Percentiles rank a stretch among this genome's conserved stretches.
Evolutionary conservation across 352 stramenopile species (phyloP).

Genomic region (Elongisporangium senticosum): DNA sequence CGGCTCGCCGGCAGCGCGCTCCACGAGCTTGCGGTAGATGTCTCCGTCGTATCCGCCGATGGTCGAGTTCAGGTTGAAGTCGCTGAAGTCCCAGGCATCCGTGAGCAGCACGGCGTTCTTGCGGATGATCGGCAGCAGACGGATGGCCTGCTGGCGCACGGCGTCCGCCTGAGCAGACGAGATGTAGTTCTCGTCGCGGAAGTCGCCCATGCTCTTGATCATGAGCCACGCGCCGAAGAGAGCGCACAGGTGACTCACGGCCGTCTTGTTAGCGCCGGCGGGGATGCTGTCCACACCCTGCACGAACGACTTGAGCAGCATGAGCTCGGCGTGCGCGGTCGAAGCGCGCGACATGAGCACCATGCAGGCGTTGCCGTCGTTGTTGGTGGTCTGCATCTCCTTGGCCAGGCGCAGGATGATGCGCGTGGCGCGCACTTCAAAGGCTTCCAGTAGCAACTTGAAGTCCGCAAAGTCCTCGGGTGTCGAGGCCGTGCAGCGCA

Average conservation of each 20-base stretch:
- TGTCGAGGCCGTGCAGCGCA: slow-evolving; percentile 28
- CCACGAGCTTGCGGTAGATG: slow-evolving; percentile 53
- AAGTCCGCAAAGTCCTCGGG: slow-evolving; percentile 33
- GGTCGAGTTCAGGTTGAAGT: slow-evolving; percentile 63
- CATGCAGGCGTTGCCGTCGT: slow-evolving; percentile 48
- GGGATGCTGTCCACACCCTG: slow-evolving; percentile 17
- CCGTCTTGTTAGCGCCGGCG: slow-evolving; percentile 18
- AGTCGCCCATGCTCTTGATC: slow-evolving; percentile 39
- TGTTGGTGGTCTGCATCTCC: slow-evolving; percentile 35
- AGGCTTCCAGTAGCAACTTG: slow-evolving; percentile 28
- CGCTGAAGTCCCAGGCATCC: slow-evolving; percentile 30
- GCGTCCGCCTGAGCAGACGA: slow-evolving; percentile 35
- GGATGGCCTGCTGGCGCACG: slow-evolving; percentile 24
- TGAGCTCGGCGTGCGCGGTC: slow-evolving; percentile 37
- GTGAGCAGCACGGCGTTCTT: slow-evolving; percentile 44
- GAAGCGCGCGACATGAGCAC: slow-evolving; percentile 45
- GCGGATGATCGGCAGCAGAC: slow-evolving; percentile 29
- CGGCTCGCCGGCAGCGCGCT: slow-evolving; percentile 38
- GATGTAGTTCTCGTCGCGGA: slow-evolving; percentile 55
- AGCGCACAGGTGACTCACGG: slow-evolving; percentile 24
- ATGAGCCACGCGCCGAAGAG: slow-evolving; percentile 46
- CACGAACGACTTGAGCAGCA: slow-evolving; percentile 35
- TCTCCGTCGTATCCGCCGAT: slow-evolving; percentile 64
- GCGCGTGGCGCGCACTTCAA: slow-evolving; percentile 30
- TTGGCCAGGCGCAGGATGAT: slow-evolving; percentile 21